Evolutionary conservation across 805 yeast genomes (phyloP).

Genomic region (Saturnispora sanitii): DNA sequence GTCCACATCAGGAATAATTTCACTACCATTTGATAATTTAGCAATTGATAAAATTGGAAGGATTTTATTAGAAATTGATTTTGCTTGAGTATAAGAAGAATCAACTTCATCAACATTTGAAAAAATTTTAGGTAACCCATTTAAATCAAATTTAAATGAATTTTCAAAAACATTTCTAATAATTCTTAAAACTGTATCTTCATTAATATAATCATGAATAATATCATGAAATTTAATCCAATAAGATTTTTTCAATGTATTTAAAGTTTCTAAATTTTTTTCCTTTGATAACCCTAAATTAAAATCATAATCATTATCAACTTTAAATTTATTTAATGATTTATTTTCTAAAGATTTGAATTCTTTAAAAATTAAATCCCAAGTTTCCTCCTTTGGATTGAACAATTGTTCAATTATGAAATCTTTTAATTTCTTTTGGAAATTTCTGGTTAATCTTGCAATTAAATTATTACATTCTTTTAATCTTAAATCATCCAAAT

Average conservation of each 20-base stretch:
- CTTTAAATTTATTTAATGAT: constrained; percentile 6
- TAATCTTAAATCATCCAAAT: constrained; percentile 24
- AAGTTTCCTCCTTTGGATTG: constrained; percentile 41
- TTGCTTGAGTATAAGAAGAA: constrained; percentile 48
- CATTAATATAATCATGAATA: constrained; percentile 52
- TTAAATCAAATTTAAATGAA: constrained; percentile 69
- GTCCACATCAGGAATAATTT: constrained; percentile 50
- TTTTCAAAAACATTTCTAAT: constrained; percentile 78
- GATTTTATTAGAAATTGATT: constrained; percentile 42
- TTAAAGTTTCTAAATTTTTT: constrained; percentile 32
- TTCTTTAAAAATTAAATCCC: constrained; percentile 47
- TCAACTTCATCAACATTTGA: constrained; percentile 67
- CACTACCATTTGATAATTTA: constrained; percentile 38
- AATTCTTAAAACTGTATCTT: constrained; percentile 54
- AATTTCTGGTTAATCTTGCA: constrained; percentile 35
- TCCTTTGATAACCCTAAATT: constrained; percentile 47
- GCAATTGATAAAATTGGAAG: constrained; percentile 56
- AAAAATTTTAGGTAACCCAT: constrained; percentile 79
- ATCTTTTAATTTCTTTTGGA: constrained; percentile 40
- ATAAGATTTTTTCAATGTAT: constrained; percentile 32
- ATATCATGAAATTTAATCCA: constrained; percentile 58
- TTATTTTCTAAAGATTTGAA: constrained; percentile 27
- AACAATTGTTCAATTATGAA: constrained; percentile 38
- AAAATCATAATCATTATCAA: constrained; percentile 39
- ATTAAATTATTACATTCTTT: constrained; percentile 36